Evolutionary conservation across 2,329 filamentous ascomycete genomes (phyloP).

Genomic region (Diaporthe capsici): DNA sequence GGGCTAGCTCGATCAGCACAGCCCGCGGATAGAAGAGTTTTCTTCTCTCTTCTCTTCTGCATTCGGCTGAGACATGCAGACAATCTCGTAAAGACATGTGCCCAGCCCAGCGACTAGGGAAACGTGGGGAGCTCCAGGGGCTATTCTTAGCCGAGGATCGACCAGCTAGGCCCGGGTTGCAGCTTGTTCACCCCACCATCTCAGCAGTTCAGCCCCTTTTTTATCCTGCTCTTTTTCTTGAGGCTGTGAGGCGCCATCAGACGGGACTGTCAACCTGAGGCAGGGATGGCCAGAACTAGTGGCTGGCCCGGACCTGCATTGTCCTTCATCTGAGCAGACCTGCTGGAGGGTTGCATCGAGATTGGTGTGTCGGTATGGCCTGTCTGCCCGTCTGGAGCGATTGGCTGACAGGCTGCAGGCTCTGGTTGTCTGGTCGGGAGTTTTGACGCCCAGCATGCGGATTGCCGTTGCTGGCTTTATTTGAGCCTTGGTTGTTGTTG

Average conservation of each 20-base stretch:
- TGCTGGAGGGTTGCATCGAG: slow-evolving; percentile 30
- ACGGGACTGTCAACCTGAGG: slow-evolving; percentile 28
- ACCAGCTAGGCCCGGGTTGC: slow-evolving; percentile 33
- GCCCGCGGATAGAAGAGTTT: slow-evolving; percentile 18
- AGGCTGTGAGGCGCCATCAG: slow-evolving; percentile 29
- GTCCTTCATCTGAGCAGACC: slow-evolving; percentile 23
- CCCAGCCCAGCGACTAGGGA: slow-evolving; percentile 29
- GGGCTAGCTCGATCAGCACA: slow-evolving; percentile 24
- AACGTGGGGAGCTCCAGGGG: slow-evolving; percentile 36
- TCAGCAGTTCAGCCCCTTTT: slow-evolving; percentile 27
- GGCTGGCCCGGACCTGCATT: slow-evolving; percentile 32
- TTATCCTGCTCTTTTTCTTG: slow-evolving; percentile 2
- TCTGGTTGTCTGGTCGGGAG: slow-evolving; percentile 12
- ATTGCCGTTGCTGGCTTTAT: slow-evolving; percentile 24
- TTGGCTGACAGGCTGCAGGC: slow-evolving; percentile 16
- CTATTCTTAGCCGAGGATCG: slow-evolving; percentile 38
- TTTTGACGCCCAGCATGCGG: slow-evolving; percentile 31
- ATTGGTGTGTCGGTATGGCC: slow-evolving; percentile 4
- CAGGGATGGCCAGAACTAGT: slow-evolving; percentile 22
- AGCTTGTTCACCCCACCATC: slow-evolving; percentile 36
- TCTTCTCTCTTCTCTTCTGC: slow-evolving; percentile 3
- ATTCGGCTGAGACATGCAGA: slow-evolving; percentile 28
- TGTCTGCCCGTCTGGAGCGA: slow-evolving; percentile 15
- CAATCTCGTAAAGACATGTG: slow-evolving; percentile 33
- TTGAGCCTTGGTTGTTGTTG: slow-evolving; percentile 21